These are phyloP conservation scores for Meyerozyma athensensis DNA, from an alignment of 1,139 yeast species.

Conservation along the genomic window DNA sequence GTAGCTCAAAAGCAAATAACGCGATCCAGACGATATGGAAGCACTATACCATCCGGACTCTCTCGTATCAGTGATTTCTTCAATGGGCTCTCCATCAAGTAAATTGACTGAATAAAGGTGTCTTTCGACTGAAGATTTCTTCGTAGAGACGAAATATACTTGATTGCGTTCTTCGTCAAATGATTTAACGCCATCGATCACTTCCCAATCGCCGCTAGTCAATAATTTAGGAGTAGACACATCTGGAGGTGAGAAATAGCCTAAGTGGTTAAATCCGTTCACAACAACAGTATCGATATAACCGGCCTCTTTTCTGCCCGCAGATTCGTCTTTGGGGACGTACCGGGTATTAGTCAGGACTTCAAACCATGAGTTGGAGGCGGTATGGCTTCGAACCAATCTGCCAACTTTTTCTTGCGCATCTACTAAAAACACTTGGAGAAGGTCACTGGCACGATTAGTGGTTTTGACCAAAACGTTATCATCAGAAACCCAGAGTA, in stretches of 20 bases:
- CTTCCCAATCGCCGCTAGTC: constrained; percentile 54
- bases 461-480: constrained; percentile 34
- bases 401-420: constrained; percentile 22
- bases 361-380: constrained; percentile 66
- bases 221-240: constrained; percentile 36
- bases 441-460: constrained; percentile 42
- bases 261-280: constrained; percentile 53
- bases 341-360: constrained; percentile 66
- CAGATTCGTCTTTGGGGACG: constrained; percentile 55
- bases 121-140: constrained; percentile 48
- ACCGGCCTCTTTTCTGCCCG: constrained; percentile 44
- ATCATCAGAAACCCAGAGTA: constrained; percentile 37
- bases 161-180: constrained; percentile 40
- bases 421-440: constrained; percentile 36
- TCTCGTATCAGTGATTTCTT: constrained; percentile 49
- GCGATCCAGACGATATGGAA: constrained; percentile 64
- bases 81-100: constrained; percentile 22
- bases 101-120: constrained; percentile 47
- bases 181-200: constrained; percentile 43
- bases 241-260: constrained; percentile 51
- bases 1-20: constrained; percentile 55
- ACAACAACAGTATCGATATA: constrained; percentile 51
- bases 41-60: constrained; percentile 64
- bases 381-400: constrained; percentile 32
- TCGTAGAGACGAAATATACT: constrained; percentile 46